Conservation (phyloP, 2,329 filamentous ascomycete genomes). For the Pseudocercospora ulei region DNA sequence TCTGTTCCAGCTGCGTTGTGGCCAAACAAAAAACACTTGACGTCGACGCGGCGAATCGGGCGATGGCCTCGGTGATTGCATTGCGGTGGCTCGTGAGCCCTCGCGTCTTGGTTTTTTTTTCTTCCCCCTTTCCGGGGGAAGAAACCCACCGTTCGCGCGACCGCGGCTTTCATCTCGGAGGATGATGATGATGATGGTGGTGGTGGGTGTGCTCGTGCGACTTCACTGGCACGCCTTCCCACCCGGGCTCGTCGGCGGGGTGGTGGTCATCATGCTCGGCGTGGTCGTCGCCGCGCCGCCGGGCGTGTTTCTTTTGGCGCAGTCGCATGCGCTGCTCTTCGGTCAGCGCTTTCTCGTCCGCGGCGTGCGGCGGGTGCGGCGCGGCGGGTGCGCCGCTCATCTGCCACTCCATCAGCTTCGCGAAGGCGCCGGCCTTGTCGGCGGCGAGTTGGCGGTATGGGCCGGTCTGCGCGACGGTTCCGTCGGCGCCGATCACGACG, state of each 20-base stretch:
- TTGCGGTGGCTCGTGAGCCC: too few species aligned
- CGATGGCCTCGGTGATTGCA: too few species aligned
- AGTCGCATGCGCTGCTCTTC: constrained; percentile 43
- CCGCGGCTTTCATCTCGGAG: too few species aligned
- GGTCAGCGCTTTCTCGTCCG: constrained; percentile 22
- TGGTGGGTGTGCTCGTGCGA: constrained; percentile 29
- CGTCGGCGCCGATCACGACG: constrained; percentile 79
- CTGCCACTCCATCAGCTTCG: constrained; percentile 97
- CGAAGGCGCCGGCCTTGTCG: constrained; percentile 72
- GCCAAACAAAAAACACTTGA: too few species aligned
- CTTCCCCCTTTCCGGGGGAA: too few species aligned
- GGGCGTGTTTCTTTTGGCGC: constrained; percentile 34
- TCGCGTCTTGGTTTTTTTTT: too few species aligned
- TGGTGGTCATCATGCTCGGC: constrained; percentile 32
- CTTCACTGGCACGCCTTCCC: constrained; percentile 28
- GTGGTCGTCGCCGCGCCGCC: constrained; percentile 16
- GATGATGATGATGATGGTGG: too few species aligned
- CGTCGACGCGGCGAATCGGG: too few species aligned
- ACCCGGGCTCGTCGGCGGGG: constrained; percentile 35
- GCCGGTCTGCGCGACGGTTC: constrained; percentile 82
- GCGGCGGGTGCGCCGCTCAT: constrained; percentile 61
- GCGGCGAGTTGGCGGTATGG: constrained; percentile 67
- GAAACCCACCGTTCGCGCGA: too few species aligned
- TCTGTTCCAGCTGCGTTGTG: too few species aligned
- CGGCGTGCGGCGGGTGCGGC: constrained; percentile 16